Conservation (phyloP, 2,329 filamentous ascomycete species). For the Trichoderma sp. region DNA sequence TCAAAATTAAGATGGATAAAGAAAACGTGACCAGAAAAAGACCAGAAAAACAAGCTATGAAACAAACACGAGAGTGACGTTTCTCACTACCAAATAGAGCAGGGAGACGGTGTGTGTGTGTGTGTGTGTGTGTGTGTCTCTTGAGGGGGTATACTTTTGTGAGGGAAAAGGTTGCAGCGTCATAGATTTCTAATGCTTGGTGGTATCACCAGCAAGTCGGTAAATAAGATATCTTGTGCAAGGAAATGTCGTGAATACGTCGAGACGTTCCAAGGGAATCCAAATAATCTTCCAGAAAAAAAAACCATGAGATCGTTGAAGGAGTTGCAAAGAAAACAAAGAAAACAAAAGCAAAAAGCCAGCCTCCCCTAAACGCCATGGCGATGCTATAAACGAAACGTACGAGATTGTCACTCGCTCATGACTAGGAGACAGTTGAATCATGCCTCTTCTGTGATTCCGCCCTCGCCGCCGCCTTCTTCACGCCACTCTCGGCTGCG, state of each 20-base stretch:
- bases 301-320: constrained; percentile 7
- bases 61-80: neutral
- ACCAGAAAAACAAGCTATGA: neutral
- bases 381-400: constrained; percentile 15
- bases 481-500: constrained; percentile 90
- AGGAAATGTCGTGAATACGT: constrained; percentile 20
- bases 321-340: neutral
- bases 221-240: constrained; percentile 3
- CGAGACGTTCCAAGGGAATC: constrained; percentile 13
- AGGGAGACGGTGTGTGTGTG: neutral
- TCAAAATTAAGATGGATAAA: neutral
- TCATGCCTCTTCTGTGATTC: constrained; percentile 59
- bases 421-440: constrained; percentile 3
- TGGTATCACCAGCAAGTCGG: neutral
- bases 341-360: neutral
- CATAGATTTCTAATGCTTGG: neutral
- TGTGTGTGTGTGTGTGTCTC: neutral
- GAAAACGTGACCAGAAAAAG: neutral
- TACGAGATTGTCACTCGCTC: neutral
- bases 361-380: constrained; percentile 14
- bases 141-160: constrained; percentile 15
- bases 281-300: neutral
- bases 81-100: neutral
- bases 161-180: neutral
- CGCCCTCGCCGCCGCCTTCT: constrained; percentile 69